Evolutionary conservation across 148 eudicot genomes (phyloP).

Genomic region (Spergularia bocconei): DNA sequence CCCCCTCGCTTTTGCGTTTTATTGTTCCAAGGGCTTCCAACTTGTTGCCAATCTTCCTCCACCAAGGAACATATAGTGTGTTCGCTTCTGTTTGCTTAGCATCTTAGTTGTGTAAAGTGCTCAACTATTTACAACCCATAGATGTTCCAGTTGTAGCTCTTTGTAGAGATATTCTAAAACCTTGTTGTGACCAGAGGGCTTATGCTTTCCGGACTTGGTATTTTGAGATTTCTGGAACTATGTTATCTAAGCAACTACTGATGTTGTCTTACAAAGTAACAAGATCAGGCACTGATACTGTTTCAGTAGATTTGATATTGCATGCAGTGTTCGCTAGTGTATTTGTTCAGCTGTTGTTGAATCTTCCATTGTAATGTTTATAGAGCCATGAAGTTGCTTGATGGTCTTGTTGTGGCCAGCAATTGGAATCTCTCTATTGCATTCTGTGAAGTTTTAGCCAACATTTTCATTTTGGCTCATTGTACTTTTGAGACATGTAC

Average conservation of each 20-base stretch:
- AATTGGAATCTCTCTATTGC: neutral
- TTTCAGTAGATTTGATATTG: neutral
- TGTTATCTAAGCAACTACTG: no score
- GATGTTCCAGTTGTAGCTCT: neutral
- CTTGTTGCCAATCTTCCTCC: neutral
- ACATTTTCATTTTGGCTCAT: neutral
- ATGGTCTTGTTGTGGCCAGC: neutral
- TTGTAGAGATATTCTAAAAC: constrained; percentile 3
- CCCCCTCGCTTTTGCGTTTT: neutral
- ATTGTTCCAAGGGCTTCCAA: neutral
- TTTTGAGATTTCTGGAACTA: no score
- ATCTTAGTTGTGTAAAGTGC: neutral
- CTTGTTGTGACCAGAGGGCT: neutral
- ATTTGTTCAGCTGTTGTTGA: neutral
- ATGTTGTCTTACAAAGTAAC: no score
- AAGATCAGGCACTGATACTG: no score
- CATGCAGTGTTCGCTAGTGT: neutral
- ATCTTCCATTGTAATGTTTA: neutral
- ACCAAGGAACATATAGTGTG: neutral
- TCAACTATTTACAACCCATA: neutral
- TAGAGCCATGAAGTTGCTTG: neutral
- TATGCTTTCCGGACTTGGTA: no score
- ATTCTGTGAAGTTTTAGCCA: neutral
- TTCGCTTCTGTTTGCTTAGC: neutral
- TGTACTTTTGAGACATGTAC: neutral